Evolutionary conservation across 2,329 filamentous ascomycete genomes (phyloP).

Genomic region (Boeremia exigua): DNA sequence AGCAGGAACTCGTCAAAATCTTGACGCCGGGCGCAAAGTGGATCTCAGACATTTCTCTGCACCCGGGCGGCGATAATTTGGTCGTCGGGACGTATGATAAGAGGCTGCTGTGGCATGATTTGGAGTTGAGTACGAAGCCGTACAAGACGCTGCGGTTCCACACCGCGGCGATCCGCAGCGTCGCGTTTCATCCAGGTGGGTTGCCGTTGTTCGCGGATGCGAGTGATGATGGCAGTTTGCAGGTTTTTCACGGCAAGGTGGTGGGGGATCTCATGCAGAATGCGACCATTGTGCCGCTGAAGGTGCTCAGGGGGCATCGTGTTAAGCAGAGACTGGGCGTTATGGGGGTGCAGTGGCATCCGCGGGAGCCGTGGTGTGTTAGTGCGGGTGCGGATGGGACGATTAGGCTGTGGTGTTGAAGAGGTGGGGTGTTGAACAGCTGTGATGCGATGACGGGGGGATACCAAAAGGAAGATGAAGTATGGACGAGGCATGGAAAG

Average conservation of each 20-base stretch:
- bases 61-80: constrained; percentile 90
- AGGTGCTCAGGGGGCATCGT: constrained; percentile 89
- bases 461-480: not conserved
- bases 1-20: constrained; percentile 90
- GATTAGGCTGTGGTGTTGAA: constrained; percentile 82
- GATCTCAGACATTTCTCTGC: constrained; percentile 94
- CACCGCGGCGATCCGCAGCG: constrained; percentile 84
- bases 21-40: constrained; percentile 91
- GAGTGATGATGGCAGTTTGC: constrained; percentile 90
- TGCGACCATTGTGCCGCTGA: constrained; percentile 93
- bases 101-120: constrained; percentile 92
- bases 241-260: constrained; percentile 97
- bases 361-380: constrained; percentile 89
- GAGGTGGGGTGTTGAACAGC: not conserved
- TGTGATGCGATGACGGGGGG: not conserved
- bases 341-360: constrained; percentile 95
- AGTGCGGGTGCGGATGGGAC: constrained; percentile 95
- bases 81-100: constrained; percentile 95
- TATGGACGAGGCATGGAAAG: no score
- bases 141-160: constrained; percentile 99
- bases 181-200: constrained; percentile 80
- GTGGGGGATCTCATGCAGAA: constrained; percentile 95
- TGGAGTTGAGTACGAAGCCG: constrained; percentile 86
- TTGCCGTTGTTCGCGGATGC: constrained; percentile 91
- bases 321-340: constrained; percentile 87